phyloP scores from a whole-genome alignment of 345 rosid genomes.

The Gossypium longicalyx region DNA sequence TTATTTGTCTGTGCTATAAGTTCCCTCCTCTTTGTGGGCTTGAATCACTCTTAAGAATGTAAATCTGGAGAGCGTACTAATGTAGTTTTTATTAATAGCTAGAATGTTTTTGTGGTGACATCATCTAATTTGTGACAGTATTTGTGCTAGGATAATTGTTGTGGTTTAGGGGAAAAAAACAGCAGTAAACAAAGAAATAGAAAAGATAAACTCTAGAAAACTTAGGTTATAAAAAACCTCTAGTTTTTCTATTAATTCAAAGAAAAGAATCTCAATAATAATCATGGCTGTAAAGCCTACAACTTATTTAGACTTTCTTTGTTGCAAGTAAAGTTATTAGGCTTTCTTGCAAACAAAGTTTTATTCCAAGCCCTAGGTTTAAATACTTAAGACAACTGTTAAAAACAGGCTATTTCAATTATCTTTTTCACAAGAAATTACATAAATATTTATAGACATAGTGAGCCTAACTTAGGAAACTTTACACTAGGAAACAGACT shows the following conservation, averaged over 20 bases:
- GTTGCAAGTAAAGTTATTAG: not conserved
- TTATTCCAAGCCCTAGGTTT: too few species aligned
- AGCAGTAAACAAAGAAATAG: not conserved
- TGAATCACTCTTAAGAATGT: not conserved
- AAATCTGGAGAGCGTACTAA: not conserved
- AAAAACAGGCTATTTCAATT: too few species aligned
- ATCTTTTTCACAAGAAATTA: too few species aligned
- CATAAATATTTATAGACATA: too few species aligned
- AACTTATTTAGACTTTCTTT: not conserved
- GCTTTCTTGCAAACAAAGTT: too few species aligned
- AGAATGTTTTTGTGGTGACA: not conserved
- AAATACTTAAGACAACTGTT: too few species aligned
- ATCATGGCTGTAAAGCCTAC: not conserved
- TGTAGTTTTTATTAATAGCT: not conserved
- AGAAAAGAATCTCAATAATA: not conserved
- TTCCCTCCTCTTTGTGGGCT: not conserved
- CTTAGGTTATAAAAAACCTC: not conserved
- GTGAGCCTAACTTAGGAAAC: too few species aligned
- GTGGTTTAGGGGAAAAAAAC: not conserved
- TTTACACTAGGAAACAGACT: too few species aligned
- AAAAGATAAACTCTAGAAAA: not conserved
- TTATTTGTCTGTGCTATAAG: conserved; percentile 19
- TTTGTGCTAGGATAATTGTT: not conserved
- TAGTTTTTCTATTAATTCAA: not conserved
- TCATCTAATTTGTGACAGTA: not conserved